Evolutionary conservation across 2,329 filamentous ascomycete species (phyloP), one percentile per base, ranked within the genome.

Genomic region (Graphilbum fragrans): DNA sequence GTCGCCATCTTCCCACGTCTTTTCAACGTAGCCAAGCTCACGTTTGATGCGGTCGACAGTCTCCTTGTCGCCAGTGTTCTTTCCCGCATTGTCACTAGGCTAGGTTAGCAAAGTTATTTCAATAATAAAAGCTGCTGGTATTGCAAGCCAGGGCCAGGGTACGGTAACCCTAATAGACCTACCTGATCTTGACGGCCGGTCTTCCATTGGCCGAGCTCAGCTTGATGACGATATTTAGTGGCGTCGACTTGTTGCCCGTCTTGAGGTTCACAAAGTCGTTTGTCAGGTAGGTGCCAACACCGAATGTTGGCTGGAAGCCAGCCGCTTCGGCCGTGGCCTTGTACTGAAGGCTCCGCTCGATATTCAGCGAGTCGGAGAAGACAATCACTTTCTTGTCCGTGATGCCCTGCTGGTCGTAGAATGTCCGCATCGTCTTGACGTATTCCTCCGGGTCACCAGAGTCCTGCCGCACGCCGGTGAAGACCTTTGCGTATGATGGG

Each of bases 181-280:
- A 69, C 66, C 60, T 95, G 50, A 98, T 85, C 68, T 98, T 98
- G 55, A 98, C 78, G 3, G 92, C 88, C 0, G 82, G 76, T 37
- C 80, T 75, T 6, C 88, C 88, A 14, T 69, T 76, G 0, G 87
- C 92, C 10, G 85, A 87, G 47, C 85, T 86, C 46, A 98, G 72
- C 65, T 98, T 98, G 64, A 98, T 95, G 51, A 98, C 92, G 53
- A 98, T 98, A 55, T 98, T 98, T 41, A 98, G 66, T 0, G 92
- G 92, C 16, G 80, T 77, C 1, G 88, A 95, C 62, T 95, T 96
- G 51, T 78, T 77, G 32, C 80, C 80, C 1, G 80, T 83, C 29
- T 70, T 77, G 46, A 73, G 65, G 49, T 82, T 76, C n/a, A 65
- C 66, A 58, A 92, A 98, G 60, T 98, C 92, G 55, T 98, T 95